Evolutionary conservation across 108 stramenopile genomes (phyloP).

Genomic region (Hondaea fermentalgiana): DNA sequence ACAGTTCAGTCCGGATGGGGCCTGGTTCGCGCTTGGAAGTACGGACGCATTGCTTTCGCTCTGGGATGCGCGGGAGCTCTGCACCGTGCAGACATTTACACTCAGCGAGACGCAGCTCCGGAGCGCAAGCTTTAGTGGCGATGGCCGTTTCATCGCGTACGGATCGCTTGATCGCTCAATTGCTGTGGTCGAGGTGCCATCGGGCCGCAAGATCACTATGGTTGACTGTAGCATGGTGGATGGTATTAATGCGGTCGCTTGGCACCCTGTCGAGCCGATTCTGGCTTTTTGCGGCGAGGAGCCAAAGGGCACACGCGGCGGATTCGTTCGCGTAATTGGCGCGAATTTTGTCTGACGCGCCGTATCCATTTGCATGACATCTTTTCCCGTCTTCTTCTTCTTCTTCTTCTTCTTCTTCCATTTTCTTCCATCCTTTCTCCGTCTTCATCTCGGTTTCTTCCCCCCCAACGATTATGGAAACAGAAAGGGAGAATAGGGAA

Average conservation of each 20-base stretch:
- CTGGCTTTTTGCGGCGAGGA: slow-evolving; percentile 6
- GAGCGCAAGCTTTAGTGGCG: background rate
- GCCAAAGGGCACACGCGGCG: background rate
- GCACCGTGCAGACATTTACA: background rate
- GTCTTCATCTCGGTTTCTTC: too few species aligned
- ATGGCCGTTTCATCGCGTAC: background rate
- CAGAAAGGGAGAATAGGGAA: background rate
- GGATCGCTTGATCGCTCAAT: background rate
- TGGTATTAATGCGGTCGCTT: background rate
- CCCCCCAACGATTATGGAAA: background rate
- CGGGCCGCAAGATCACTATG: background rate
- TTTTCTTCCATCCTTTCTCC: too few species aligned
- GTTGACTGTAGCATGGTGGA: background rate
- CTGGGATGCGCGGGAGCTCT: background rate
- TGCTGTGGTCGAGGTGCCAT: background rate
- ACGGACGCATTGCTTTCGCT: background rate
- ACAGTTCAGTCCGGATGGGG: background rate
- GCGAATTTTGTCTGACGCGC: background rate
- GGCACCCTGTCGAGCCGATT: background rate
- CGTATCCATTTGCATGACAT: too few species aligned
- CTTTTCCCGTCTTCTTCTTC: too few species aligned
- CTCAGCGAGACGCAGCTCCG: background rate
- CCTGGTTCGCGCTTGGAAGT: background rate
- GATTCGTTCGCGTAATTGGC: background rate
- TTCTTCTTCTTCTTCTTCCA: too few species aligned